Percentiles rank a stretch among this genome's conserved stretches.
Conservation (phyloP, 164 flowering plant genomes). For the Sedum album region DNA sequence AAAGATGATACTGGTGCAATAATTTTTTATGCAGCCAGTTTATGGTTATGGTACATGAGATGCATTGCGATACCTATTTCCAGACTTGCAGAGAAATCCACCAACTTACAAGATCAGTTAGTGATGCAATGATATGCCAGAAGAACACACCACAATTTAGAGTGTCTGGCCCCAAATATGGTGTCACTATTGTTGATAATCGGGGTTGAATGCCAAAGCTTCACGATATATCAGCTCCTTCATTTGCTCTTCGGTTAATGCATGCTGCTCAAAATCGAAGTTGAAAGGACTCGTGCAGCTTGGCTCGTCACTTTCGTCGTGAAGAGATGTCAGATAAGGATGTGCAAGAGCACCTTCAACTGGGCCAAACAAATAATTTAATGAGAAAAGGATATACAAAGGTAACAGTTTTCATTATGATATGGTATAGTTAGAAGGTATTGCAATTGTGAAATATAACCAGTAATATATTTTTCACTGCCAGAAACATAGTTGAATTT, state of each 20-base stretch:
- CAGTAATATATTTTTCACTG: slow-evolving; percentile 4
- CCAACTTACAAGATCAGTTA: background rate
- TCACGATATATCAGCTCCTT: slow-evolving; percentile 78
- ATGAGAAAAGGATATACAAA: background rate
- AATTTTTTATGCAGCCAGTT: background rate
- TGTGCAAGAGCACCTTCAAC: slow-evolving; percentile 93
- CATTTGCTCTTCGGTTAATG: slow-evolving; percentile 88
- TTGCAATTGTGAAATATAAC: slow-evolving; percentile 16
- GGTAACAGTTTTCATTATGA: background rate
- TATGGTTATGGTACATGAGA: too few relatives aligned
- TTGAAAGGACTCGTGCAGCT: slow-evolving; percentile 70
- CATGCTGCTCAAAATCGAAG: slow-evolving; percentile 92
- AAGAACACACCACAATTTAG: background rate
- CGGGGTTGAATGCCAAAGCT: slow-evolving; percentile 85
- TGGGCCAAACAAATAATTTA: slow-evolving; percentile 22
- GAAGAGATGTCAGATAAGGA: slow-evolving; percentile 79
- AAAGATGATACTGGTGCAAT: background rate
- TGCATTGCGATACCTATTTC: background rate
- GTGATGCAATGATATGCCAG: background rate
- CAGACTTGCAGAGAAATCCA: background rate
- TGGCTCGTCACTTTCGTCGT: slow-evolving; percentile 93
- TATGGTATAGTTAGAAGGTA: background rate
- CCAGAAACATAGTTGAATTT: too few relatives aligned
- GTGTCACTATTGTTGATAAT: slow-evolving; percentile 32
- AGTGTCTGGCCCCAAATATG: background rate